Conservation (phyloP, 176 grass and related monocot genomes). For the Phoenix dactylifera region DNA sequence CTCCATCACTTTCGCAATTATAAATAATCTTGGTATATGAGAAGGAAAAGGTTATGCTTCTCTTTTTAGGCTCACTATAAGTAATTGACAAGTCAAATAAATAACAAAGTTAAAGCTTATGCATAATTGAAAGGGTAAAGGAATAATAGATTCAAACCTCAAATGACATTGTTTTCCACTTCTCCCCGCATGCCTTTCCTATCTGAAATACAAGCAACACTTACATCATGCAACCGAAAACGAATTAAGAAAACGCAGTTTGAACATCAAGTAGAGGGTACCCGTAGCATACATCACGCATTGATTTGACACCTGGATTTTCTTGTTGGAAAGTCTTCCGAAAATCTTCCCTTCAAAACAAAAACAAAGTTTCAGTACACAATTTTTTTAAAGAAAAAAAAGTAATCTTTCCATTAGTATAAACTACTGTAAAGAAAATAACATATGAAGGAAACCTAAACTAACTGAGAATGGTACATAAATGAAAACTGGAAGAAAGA, state of each 20-base stretch:
- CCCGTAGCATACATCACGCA: slow-evolving; percentile 59
- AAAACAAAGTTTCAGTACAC: slow-evolving; percentile 24
- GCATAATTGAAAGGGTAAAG: not conserved
- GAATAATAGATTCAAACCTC: slow-evolving; percentile 50
- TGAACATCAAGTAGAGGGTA: not conserved
- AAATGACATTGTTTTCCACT: slow-evolving; percentile 87
- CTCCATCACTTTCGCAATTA: too few relatives aligned
- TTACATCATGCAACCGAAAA: not conserved
- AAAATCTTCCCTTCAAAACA: slow-evolving; percentile 84
- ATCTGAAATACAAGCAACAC: slow-evolving; percentile 30
- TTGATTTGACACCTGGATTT: slow-evolving; percentile 80
- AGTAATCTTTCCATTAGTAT: not conserved
- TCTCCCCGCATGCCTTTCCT: slow-evolving; percentile 83
- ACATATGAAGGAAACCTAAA: too few relatives aligned
- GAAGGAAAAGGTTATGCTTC: too few relatives aligned
- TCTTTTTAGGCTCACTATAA: too few relatives aligned
- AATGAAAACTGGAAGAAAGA: too few relatives aligned
- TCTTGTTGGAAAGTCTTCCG: slow-evolving; percentile 59
- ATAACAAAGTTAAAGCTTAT: too few relatives aligned
- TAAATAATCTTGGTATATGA: too few relatives aligned
- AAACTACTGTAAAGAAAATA: too few relatives aligned
- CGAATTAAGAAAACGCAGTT: not conserved
- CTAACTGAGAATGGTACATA: too few relatives aligned
- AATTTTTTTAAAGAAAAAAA: not conserved
- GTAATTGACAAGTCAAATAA: too few relatives aligned